Evolutionary conservation across 2,329 filamentous ascomycete species (phyloP).

Genomic region (Bipolaris zeicola): DNA sequence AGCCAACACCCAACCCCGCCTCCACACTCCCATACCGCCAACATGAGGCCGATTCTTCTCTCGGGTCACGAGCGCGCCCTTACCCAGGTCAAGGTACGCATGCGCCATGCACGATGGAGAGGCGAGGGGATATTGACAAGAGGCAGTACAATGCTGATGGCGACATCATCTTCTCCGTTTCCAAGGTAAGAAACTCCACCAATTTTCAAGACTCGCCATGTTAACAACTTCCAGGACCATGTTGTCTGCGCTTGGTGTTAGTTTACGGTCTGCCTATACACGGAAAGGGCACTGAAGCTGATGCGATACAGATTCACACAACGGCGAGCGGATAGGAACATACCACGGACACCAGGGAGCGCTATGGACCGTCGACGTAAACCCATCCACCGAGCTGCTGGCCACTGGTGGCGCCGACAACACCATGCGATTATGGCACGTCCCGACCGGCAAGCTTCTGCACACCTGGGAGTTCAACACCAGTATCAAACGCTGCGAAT

Average conservation of each 20-base stretch:
- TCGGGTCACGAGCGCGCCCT: conserved; percentile 96
- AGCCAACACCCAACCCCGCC: conserved; percentile 24
- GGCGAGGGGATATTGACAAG: conserved; percentile 4
- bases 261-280: conserved; percentile 16
- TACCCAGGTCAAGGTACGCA: conserved; percentile 75
- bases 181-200: conserved; percentile 6
- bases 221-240: conserved; percentile 64
- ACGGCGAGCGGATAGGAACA: conserved; percentile 92
- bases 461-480: conserved; percentile 99
- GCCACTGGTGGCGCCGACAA: conserved; percentile 97
- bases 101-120: not conserved
- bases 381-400: conserved; percentile 88
- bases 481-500: conserved; percentile 96
- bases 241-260: conserved; percentile 90
- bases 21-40: conserved; percentile 26
- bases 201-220: not conserved
- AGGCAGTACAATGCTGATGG: conserved; percentile 74
- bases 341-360: conserved; percentile 97
- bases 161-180: conserved; percentile 91
- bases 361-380: conserved; percentile 97
- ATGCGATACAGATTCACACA: conserved; percentile 69
- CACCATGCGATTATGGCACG: conserved; percentile 95
- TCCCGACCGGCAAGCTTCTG: conserved; percentile 87
- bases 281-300: conserved; percentile 21
- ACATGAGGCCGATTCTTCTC: conserved; percentile 94